Conservation (phyloP, 176 grass and related monocot genomes). For the Lolium perenne region DNA sequence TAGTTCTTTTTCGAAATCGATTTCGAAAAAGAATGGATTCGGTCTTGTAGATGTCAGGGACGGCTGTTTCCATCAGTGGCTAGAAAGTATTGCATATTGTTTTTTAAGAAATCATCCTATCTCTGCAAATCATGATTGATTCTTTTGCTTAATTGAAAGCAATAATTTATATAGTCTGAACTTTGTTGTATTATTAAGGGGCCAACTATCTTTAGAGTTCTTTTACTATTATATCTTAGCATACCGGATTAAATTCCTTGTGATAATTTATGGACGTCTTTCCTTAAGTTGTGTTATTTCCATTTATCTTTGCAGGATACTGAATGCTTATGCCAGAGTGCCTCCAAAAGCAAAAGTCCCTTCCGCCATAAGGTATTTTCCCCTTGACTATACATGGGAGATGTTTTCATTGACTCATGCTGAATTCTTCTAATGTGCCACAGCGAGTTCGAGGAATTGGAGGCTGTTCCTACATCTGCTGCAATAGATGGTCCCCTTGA, state of each 20-base stretch:
- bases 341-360: slow-evolving; percentile 83
- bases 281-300: background rate
- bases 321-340: slow-evolving; percentile 90
- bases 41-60: background rate
- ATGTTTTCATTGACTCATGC: slow-evolving; percentile 13
- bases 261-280: background rate
- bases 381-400: background rate
- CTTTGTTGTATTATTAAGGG: background rate
- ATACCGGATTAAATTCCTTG: background rate
- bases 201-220: background rate
- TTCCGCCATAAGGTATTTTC: slow-evolving; percentile 65
- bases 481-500: slow-evolving; percentile 85
- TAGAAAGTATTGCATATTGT: background rate
- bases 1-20: too few relatives aligned
- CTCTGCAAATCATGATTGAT: background rate
- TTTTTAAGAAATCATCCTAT: background rate
- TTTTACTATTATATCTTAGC: background rate
- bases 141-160: background rate
- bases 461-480: slow-evolving; percentile 73
- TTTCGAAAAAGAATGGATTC: too few relatives aligned
- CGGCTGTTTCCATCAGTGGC: background rate
- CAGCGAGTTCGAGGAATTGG: slow-evolving; percentile 88
- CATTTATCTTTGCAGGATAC: slow-evolving; percentile 60
- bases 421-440: slow-evolving; percentile 31
- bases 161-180: background rate